Conservation (phyloP, 1,284 basidiomycete genomes). For the Boletus semigastroideus region DNA sequence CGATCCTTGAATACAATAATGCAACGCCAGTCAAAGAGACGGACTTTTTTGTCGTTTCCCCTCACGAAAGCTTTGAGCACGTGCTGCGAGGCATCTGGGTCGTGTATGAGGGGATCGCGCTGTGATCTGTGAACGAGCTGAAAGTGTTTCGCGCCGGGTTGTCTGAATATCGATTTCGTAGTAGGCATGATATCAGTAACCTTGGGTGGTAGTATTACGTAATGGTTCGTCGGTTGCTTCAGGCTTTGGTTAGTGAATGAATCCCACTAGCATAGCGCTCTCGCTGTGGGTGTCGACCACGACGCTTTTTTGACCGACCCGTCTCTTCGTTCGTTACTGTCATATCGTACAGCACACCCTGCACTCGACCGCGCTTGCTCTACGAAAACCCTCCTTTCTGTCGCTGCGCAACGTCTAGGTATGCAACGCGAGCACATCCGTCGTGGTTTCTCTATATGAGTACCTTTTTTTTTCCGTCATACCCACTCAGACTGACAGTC, state of each 20-base stretch:
- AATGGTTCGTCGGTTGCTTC: conserved; percentile 31
- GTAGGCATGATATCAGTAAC: conserved; percentile 28
- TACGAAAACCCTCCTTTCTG: not conserved
- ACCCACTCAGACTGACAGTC: conserved; percentile 43
- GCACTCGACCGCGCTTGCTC: not conserved
- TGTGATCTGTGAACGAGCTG: conserved; percentile 98
- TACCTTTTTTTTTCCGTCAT: conserved; percentile 28
- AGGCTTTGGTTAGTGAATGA: conserved; percentile 22
- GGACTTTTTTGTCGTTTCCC: conserved; percentile 68
- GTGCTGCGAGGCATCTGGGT: conserved; percentile 85
- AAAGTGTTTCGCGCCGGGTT: conserved; percentile 87
- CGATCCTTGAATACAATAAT: conserved; percentile 1
- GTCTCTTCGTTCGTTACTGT: conserved; percentile 4
- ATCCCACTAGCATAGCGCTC: conserved; percentile 16
- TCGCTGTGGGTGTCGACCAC: conserved; percentile 24
- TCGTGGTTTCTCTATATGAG: conserved; percentile 85
- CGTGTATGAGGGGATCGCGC: conserved; percentile 93
- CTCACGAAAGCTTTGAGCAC: conserved; percentile 85
- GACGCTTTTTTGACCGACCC: conserved; percentile 11
- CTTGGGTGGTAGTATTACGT: conserved; percentile 21
- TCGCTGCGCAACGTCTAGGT: conserved; percentile 23
- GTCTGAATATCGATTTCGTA: conserved; percentile 84
- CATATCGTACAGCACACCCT: not conserved
- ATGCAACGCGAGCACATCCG: conserved; percentile 75
- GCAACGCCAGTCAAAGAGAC: conserved; percentile 11